phyloP scores from a whole-genome alignment of 1,284 basidiomycete genomes.

The Taiwanofungus camphoratus region DNA sequence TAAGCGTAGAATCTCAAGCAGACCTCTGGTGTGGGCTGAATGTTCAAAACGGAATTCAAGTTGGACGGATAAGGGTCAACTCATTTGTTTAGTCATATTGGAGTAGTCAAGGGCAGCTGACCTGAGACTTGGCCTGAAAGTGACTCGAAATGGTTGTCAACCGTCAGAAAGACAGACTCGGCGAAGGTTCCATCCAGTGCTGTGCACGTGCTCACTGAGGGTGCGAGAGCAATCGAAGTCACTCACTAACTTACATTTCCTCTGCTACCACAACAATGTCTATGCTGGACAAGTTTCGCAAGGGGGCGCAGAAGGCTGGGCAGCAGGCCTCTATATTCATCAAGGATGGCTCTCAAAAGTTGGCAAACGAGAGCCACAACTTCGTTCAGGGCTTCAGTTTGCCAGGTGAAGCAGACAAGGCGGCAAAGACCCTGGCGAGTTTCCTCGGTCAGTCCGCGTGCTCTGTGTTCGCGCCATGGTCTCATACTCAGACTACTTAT shows the following conservation, averaged over 20 bases:
- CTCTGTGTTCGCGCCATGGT: too few relatives aligned
- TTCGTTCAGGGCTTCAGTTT: conserved; percentile 82
- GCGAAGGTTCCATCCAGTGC: too few relatives aligned
- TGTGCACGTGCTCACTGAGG: too few relatives aligned
- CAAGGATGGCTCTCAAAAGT: conserved; percentile 56
- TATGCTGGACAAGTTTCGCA: conserved; percentile 76
- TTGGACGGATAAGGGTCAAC: too few relatives aligned
- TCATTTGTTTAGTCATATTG: too few relatives aligned
- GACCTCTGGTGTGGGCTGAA: too few relatives aligned
- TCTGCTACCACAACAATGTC: conserved; percentile 34
- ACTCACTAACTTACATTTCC: conserved; percentile 1
- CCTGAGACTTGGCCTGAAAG: too few relatives aligned
- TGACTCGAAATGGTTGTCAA: too few relatives aligned
- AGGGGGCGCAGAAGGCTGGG: conserved; percentile 76
- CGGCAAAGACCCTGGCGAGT: conserved; percentile 83
- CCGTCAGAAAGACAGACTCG: too few relatives aligned
- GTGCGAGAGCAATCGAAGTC: conserved; percentile 1
- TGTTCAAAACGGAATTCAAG: too few relatives aligned
- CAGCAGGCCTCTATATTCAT: conserved; percentile 73
- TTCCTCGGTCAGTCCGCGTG: conserved; percentile 78
- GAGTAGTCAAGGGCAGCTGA: too few relatives aligned
- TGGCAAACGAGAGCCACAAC: conserved; percentile 66
- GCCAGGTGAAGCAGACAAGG: conserved; percentile 86
- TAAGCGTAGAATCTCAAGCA: too few relatives aligned
- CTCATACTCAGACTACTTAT: conserved; percentile 5